Base-by-base conservation (phyloP, 2,329 filamentous ascomycete genomes). In the Fusarium papillatum region DNA sequence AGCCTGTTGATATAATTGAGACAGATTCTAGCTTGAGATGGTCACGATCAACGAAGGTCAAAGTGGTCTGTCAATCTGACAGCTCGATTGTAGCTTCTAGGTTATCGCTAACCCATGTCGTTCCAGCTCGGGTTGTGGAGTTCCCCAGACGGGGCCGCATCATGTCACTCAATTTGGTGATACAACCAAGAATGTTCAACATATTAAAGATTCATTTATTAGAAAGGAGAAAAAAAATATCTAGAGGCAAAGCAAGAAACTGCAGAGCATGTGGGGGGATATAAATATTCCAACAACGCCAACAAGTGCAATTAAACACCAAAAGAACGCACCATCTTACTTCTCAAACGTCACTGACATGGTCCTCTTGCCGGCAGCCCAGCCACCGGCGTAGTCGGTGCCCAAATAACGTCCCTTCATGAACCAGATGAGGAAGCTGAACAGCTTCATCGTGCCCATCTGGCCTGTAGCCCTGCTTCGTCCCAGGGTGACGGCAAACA, bases 401-500 rank as follows among this genome's bases (percentile, higher is more conserved):
- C 85, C 85, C 63, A 87, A 66, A 59, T 81, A 77, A 2, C 85
- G 79, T 0, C 84, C 83, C 80, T 87, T 87, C 31, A 82, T 36
- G 62, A 77, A 84, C 80, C 84, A 85, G 38, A 86, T 77, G 26
- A 86, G 24, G 48, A 84, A 75, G 69, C 84, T 83, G 13, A 84
- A 84, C n/a, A 85, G 17, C 79, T 84, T 85, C 68, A 82, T 81
- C 1, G 63, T 78, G 13, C 83, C 83, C 64, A 85, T 73, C 75
- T 86, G 84, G 2, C 85, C 85, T 0, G 84, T 83, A 5, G 78
- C 85, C 16, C 83, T 81, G 70, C 81, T 83, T 62, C 83, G 81
- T 1, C 86, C 87, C 16, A 88, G 66, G 2, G 86, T 86, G 31
- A 87, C 70, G 7, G 71, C 84, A n/a, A 83, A 77, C 67, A 84